phyloP scores from a whole-genome alignment of 352 stramenopile genomes.

The Globisporangium lucens region DNA sequence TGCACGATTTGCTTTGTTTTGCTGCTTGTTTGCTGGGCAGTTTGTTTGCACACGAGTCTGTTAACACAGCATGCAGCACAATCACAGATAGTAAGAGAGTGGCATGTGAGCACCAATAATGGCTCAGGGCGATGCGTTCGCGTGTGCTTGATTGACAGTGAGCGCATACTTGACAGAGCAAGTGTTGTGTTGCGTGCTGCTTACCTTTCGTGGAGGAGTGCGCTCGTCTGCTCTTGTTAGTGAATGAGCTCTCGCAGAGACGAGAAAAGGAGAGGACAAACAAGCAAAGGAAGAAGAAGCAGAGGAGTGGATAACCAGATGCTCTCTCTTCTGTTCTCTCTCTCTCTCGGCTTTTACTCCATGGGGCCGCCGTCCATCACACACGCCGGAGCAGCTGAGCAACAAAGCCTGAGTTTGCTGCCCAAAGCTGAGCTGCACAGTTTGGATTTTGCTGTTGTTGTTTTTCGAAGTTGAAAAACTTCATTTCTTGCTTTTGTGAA shows the following conservation, averaged over 20 bases:
- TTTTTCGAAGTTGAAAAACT: neutral
- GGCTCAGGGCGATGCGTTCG: neutral
- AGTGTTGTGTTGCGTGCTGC: neutral
- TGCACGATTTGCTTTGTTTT: neutral
- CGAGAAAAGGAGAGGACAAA: neutral
- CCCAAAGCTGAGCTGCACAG: neutral
- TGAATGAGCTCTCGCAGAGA: conserved; percentile 10
- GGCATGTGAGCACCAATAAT: conserved; percentile 3
- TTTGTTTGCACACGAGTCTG: neutral
- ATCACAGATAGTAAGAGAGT: neutral
- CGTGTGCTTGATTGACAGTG: neutral
- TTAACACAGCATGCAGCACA: neutral
- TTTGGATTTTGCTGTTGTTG: neutral
- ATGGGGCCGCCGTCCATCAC: neutral
- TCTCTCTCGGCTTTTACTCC: conserved; percentile 5
- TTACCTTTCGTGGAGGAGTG: neutral
- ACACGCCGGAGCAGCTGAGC: neutral
- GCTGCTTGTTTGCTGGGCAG: neutral
- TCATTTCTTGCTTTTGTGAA: neutral
- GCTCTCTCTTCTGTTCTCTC: neutral
- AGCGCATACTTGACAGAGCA: neutral
- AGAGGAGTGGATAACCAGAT: conserved; percentile 6
- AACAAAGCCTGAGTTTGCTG: conserved; percentile 2
- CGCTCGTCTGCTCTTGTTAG: conserved; percentile 17
- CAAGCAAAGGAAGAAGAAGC: neutral